Evolutionary conservation across 2,329 filamentous ascomycete genomes (phyloP).

Genomic region (Scedosporium minutisporum): DNA sequence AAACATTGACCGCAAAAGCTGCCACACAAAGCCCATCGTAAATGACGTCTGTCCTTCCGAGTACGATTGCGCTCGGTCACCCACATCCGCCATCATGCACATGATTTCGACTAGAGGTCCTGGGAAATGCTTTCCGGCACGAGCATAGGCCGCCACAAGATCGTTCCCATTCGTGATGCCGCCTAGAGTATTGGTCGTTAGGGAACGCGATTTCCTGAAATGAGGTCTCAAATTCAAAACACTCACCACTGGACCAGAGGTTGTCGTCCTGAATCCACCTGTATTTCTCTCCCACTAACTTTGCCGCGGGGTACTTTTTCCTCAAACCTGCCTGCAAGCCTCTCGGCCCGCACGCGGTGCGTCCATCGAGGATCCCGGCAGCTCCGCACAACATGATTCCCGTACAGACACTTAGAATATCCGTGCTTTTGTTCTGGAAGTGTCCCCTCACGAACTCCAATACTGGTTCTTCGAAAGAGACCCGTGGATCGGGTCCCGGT

Average conservation of each 20-base stretch:
- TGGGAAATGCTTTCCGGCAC: slow-evolving; percentile 32
- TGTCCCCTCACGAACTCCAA: slow-evolving; percentile 35
- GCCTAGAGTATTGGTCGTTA: slow-evolving; percentile 20
- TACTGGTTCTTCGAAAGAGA: slow-evolving; percentile 20
- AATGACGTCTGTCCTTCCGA: slow-evolving; percentile 22
- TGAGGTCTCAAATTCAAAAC: neutral
- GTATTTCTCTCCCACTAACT: slow-evolving; percentile 34
- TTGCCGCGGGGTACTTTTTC: slow-evolving; percentile 26
- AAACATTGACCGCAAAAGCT: slow-evolving; percentile 18
- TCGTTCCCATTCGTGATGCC: slow-evolving; percentile 48
- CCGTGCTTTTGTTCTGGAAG: slow-evolving; percentile 25
- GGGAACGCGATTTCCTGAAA: neutral
- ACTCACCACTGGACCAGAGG: slow-evolving; percentile 44
- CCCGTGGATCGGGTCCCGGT: slow-evolving; percentile 36
- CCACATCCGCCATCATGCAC: slow-evolving; percentile 35
- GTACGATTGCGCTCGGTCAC: slow-evolving; percentile 37
- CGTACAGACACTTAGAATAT: slow-evolving; percentile 43
- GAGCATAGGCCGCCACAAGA: slow-evolving; percentile 41
- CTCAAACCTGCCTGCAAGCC: slow-evolving; percentile 29
- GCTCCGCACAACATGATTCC: slow-evolving; percentile 37
- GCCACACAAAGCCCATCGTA: slow-evolving; percentile 24
- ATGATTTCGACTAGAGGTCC: slow-evolving; percentile 32
- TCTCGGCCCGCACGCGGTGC: slow-evolving; percentile 35
- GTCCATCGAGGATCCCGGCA: slow-evolving; percentile 37
- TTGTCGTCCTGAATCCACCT: slow-evolving; percentile 44